Conservation (phyloP, 176 grass and related monocot species). For the Melocanna baccifera region DNA sequence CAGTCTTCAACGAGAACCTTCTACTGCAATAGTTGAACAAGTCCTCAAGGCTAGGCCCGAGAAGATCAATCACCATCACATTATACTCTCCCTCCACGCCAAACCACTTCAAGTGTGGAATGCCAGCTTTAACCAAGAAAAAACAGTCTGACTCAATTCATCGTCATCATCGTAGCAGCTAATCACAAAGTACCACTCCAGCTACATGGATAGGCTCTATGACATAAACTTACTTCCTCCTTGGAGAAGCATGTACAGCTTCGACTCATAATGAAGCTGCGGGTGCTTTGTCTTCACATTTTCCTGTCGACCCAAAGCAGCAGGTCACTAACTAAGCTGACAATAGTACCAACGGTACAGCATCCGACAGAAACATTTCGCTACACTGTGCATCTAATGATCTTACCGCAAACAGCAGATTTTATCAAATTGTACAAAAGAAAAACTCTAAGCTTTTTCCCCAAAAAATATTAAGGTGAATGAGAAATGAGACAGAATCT, state of each 20-base stretch:
- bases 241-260: conserved; percentile 70
- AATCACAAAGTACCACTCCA: background rate
- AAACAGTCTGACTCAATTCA: background rate
- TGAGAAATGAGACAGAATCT: background rate
- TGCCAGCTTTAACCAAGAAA: conserved; percentile 49
- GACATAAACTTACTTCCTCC: conserved; percentile 70
- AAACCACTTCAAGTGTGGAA: conserved; percentile 76
- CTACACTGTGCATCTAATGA: background rate
- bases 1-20: conserved; percentile 73
- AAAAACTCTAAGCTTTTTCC: too few relatives aligned
- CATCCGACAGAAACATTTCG: background rate
- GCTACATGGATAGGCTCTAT: background rate
- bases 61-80: conserved; percentile 87
- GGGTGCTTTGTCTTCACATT: conserved; percentile 81
- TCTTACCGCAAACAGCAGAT: background rate
- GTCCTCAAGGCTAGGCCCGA: conserved; percentile 75
- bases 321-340: conserved; percentile 2
- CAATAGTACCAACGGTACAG: background rate
- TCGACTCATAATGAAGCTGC: conserved; percentile 78
- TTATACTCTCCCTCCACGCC: conserved; percentile 80
- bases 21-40: conserved; percentile 82
- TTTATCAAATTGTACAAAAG: background rate
- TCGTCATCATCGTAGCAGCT: background rate
- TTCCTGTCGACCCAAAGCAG: conserved; percentile 43
- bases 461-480: background rate